Evolutionary conservation across 768 basidiomycete species (phyloP).

Genomic region (Lactarius deliciosus): DNA sequence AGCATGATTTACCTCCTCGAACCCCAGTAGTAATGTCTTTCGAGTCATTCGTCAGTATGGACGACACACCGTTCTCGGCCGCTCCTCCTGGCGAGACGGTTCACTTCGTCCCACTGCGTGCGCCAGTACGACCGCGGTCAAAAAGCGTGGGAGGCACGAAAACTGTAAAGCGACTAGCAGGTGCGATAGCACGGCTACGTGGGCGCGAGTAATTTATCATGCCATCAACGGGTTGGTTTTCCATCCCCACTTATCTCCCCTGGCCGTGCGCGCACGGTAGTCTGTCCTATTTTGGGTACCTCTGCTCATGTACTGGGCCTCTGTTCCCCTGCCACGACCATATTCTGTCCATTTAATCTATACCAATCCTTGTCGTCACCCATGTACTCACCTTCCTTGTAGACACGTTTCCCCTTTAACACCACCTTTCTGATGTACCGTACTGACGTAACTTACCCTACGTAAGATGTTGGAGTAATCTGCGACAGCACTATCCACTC

Average conservation of each 20-base stretch:
- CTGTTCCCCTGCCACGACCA: slow-evolving; percentile 4
- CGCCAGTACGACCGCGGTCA: slow-evolving; percentile 17
- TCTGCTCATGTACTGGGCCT: not conserved
- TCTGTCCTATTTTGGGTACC: not conserved
- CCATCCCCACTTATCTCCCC: not conserved
- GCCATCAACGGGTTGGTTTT: not conserved
- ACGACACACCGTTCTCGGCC: not conserved
- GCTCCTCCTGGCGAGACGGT: not conserved
- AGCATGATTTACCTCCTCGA: not conserved
- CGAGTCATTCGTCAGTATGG: not conserved
- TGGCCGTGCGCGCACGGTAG: not conserved
- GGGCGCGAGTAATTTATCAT: slow-evolving; percentile 14
- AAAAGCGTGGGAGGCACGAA: slow-evolving; percentile 18
- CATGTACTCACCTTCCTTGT: slow-evolving; percentile 18
- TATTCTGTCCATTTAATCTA: not conserved
- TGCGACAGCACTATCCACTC: not conserved
- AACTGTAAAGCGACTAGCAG: slow-evolving; percentile 12
- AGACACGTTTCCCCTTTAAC: not conserved
- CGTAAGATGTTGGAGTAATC: slow-evolving; percentile 8
- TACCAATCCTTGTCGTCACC: not conserved
- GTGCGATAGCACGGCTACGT: slow-evolving; percentile 22
- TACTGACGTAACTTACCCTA: slow-evolving; percentile 4
- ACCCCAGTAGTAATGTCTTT: not conserved
- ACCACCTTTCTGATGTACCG: slow-evolving; percentile 5
- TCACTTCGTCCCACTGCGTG: slow-evolving; percentile 10